Evolutionary conservation across 2,329 filamentous ascomycete species (phyloP), one percentile per base, ranked within the genome.

Genomic region (Tympanopsis confertula): DNA sequence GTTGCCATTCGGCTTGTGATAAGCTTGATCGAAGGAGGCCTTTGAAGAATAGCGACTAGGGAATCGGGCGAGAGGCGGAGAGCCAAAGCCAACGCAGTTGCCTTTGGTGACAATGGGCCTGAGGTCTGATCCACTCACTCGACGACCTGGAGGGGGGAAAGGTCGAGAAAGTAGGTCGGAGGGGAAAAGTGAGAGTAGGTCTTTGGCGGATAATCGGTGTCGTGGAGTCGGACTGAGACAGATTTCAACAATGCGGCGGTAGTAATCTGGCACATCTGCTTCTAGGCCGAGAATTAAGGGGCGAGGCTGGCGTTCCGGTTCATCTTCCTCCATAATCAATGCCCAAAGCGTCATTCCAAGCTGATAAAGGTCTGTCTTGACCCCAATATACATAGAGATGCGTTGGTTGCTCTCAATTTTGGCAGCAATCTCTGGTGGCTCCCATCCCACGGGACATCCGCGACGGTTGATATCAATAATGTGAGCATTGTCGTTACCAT

Each of bases 381-480:
- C 87, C 12, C 91, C 89, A 53, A 98, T 96, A 52, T 94, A 95
- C 81, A 96, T 94, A 35, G 85, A 83, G 38, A 98, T 88, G 20
- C 86, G 75, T 57, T 95, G 88, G 41, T 84, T 85, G 56, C 80
- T 88, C 45, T 89, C 80, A 42, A 96, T 86, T 39, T 96, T 75
- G 4, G 75, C 73, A 13, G 80, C 82, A 39, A 93, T 82, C 59
- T 98, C 91, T 4, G 91, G 91, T 3, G 91, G 88, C 48, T 98
- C 91, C 91, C 91, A 98, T 18, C 89, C 89, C 4, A 96, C 85
- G 0, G 91, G 91, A 50, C 91, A 98, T n/a, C 91, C 91, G 49
- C 91, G 73, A 39, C 91, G 74, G 61, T 98, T 98, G 63, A 98
- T 95, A 58, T 98, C 91, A 52, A 98, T 98, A 47, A 98, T 96